These are phyloP conservation scores for Helichrysum umbraculigerum DNA, from an alignment of 129 eudicot species.

Conservation along the genomic window DNA sequence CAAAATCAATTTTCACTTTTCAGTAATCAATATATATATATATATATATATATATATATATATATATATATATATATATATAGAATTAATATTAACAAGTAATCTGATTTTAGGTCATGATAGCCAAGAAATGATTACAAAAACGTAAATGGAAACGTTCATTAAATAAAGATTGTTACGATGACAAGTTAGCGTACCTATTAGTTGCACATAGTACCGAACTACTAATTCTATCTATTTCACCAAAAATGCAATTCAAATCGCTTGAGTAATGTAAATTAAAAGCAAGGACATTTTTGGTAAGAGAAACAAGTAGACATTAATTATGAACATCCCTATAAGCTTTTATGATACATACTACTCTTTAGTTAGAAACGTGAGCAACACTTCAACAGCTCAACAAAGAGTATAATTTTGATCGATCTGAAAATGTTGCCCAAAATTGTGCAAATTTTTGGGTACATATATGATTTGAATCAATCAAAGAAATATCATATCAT, in stretches of 20 bases:
- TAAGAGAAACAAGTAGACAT: not conserved
- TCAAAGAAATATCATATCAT: not conserved
- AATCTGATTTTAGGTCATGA: not conserved
- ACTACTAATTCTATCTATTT: not conserved
- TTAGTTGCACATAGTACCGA: not conserved
- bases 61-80: too few relatives aligned
- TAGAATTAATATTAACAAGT: too few relatives aligned
- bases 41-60: too few relatives aligned
- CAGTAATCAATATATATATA: too few relatives aligned
- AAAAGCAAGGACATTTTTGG: not conserved
- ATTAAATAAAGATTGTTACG: not conserved
- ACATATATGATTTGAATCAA: not conserved
- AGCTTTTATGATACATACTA: not conserved
- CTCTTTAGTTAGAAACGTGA: not conserved
- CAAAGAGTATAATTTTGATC: not conserved
- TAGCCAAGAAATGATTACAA: not conserved
- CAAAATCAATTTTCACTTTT: too few relatives aligned
- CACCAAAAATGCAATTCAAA: not conserved
- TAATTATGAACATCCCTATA: not conserved
- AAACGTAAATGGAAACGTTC: not conserved
- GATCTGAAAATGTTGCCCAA: not conserved
- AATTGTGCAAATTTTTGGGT: not conserved
- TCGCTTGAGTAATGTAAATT: not conserved
- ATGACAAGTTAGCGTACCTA: not conserved
- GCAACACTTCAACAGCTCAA: not conserved